Percentiles rank a stretch among this genome's conserved stretches.
These are phyloP conservation scores for Trichoderma atrobrunneum DNA, from an alignment of 2,329 filamentous ascomycete species.

Conservation along the genomic window DNA sequence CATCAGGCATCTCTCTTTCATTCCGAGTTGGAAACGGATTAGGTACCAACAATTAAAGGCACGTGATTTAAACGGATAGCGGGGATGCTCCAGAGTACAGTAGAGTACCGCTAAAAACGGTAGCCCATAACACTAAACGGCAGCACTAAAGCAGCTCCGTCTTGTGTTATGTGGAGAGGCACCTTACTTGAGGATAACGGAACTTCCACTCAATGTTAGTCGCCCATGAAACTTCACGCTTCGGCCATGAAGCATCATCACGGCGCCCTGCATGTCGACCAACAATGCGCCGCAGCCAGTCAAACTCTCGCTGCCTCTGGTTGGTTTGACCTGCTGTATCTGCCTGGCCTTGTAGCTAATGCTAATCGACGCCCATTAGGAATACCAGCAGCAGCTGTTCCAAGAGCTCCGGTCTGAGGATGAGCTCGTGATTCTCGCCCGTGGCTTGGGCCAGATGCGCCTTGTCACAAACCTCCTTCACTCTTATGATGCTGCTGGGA, in stretches of 20 bases:
- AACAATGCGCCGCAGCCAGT: constrained; percentile 63
- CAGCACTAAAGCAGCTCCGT: background rate
- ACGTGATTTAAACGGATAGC: background rate
- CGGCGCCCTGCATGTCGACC: constrained; percentile 46
- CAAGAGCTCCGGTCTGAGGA: constrained; percentile 85
- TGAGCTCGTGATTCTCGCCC: constrained; percentile 88
- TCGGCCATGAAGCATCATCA: constrained; percentile 11
- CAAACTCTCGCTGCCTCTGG: constrained; percentile 71
- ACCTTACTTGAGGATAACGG: background rate
- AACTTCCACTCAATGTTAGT: background rate
- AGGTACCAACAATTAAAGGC: background rate
- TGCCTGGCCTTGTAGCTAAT: background rate
- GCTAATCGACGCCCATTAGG: constrained; percentile 39
- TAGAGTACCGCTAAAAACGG: background rate
- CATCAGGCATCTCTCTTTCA: background rate
- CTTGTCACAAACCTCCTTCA: constrained; percentile 95
- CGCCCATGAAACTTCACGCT: background rate
- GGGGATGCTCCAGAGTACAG: background rate
- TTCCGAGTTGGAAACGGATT: background rate
- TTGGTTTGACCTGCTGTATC: constrained; percentile 20
- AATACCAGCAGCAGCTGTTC: constrained; percentile 95
- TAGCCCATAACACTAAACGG: background rate
- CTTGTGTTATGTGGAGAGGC: background rate
- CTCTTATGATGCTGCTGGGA: constrained; percentile 92
- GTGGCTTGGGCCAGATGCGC: constrained; percentile 86